These are phyloP conservation scores for Suillus spraguei DNA, from an alignment of 768 basidiomycete species.

Conservation along the genomic window DNA sequence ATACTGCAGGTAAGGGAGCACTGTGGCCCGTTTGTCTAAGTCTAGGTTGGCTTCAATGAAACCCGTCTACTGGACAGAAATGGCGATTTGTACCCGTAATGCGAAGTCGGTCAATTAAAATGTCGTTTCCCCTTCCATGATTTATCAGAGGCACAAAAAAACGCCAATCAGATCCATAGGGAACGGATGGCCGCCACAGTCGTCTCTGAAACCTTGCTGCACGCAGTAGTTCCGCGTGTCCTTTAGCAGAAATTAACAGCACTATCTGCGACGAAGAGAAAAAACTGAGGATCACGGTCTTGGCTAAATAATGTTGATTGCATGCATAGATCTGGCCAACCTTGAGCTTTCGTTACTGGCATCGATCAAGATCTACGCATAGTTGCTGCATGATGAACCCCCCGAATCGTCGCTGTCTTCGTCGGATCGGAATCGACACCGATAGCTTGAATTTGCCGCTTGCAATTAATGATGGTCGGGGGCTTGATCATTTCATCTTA, in stretches of 20 bases:
- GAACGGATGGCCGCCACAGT: not conserved
- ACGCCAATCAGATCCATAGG: not conserved
- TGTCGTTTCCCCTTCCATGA: not conserved
- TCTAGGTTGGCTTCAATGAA: slow-evolving; percentile 1
- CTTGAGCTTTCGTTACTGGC: not conserved
- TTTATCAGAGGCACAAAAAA: not conserved
- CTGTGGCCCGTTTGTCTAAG: slow-evolving; percentile 15
- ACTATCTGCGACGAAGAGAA: not conserved
- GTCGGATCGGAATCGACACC: slow-evolving; percentile 5
- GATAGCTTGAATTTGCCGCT: slow-evolving; percentile 2
- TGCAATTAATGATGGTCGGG: slow-evolving; percentile 7
- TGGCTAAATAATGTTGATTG: not conserved
- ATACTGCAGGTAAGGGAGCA: slow-evolving; percentile 66
- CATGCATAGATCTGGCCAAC: not conserved
- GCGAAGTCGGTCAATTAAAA: not conserved
- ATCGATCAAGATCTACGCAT: not conserved
- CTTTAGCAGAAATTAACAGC: slow-evolving; percentile 1
- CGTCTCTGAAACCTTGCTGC: not conserved
- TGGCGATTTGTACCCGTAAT: not conserved
- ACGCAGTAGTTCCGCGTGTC: not conserved
- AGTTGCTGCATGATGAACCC: not conserved
- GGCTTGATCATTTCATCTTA: not conserved
- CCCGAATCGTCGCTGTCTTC: not conserved
- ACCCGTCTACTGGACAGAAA: not conserved
- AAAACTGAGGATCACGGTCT: not conserved